Base-by-base conservation (phyloP, 192 early-diverging fungal species). In the Umbelopsis isabellina region DNA sequence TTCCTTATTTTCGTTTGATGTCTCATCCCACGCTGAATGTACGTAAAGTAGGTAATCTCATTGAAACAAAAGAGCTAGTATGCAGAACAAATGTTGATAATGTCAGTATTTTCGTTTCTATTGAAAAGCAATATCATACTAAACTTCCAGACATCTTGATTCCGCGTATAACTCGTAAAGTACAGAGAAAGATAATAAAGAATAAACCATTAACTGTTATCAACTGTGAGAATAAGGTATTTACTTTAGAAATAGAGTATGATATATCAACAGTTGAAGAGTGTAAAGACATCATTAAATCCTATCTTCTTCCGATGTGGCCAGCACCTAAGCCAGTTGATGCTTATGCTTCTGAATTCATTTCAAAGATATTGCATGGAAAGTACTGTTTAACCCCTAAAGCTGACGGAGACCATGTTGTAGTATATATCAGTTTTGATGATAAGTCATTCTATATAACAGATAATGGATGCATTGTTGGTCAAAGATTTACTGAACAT, bases 341-440 rank as follows among this genome's bases (percentile, higher is more conserved):
- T 49, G 47, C 47, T 6, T 49, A 49, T 49, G 47, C 47, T 49
- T 49, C 47, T 49, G 47, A 49, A 49, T 49, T 49, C 12, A 49
- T 49, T 49, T 49, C 47, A 49, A 49, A 49, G n/a, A 49, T 49
- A 49, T 11, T 49, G 2, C 47, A 49, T 20, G 47, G 47, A 2
- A 49, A 49, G n/a, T 49, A 49, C 47, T 49, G 47, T 49, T 49
- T 49, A 20, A 49, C 47, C 2, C 47, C 47, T 49, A 49, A 49
- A 49, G 47, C 47, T 6, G 47, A 49, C 12, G 47, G 47, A 49
- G 47, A 49, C 12, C 47, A 49, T 49, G 47, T 49, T 49, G 47
- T 49, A 20, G 47, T 49, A 11, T 49, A 49, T 11, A 49, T 49
- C 2, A 49, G 47, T 11, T 49, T 49, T 49, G 47, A 49, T 49